A percentile compares a stretch with the other conserved stretches of the same genome.
Evolutionary conservation across 768 basidiomycete genomes (phyloP).

Genomic region (Thelephora aurantiotincta): DNA sequence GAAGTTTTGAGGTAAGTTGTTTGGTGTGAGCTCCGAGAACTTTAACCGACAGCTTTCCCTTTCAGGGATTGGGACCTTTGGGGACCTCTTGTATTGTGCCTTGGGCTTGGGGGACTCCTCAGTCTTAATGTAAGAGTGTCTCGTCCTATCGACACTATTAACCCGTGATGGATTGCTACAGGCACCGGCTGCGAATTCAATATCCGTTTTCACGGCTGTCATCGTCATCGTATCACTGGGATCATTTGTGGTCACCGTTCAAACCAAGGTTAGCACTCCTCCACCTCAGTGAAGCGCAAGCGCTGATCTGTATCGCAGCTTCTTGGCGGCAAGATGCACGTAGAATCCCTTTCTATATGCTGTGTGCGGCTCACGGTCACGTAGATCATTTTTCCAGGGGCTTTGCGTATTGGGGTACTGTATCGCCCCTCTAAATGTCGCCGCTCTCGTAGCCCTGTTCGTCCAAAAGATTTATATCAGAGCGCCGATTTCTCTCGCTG

Average conservation of each 20-base stretch:
- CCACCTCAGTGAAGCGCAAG: not conserved
- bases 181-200: slow-evolving; percentile 74
- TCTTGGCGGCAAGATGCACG: slow-evolving; percentile 72
- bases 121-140: slow-evolving; percentile 54
- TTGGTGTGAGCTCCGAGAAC: not conserved
- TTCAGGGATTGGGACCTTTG: slow-evolving; percentile 94
- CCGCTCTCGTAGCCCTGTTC: slow-evolving; percentile 77
- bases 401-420: slow-evolving; percentile 93
- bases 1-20: slow-evolving; percentile 62
- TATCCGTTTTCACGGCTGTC: slow-evolving; percentile 89
- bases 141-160: not conserved
- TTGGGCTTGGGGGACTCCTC: slow-evolving; percentile 70
- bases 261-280: slow-evolving; percentile 62
- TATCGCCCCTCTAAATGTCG: slow-evolving; percentile 83
- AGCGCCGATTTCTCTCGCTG: slow-evolving; percentile 70
- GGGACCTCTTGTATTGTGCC: slow-evolving; percentile 82
- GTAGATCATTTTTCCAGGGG: slow-evolving; percentile 89
- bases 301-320: slow-evolving; percentile 27
- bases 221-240: slow-evolving; percentile 87
- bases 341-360: slow-evolving; percentile 3
- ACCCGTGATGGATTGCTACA: slow-evolving; percentile 15
- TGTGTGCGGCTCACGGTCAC: not conserved
- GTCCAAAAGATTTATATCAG: slow-evolving; percentile 78
- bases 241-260: slow-evolving; percentile 84
- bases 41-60: slow-evolving; percentile 1